Base-by-base conservation (phyloP, 2,329 filamentous ascomycete genomes). In the Emericellopsis cladophorae region DNA sequence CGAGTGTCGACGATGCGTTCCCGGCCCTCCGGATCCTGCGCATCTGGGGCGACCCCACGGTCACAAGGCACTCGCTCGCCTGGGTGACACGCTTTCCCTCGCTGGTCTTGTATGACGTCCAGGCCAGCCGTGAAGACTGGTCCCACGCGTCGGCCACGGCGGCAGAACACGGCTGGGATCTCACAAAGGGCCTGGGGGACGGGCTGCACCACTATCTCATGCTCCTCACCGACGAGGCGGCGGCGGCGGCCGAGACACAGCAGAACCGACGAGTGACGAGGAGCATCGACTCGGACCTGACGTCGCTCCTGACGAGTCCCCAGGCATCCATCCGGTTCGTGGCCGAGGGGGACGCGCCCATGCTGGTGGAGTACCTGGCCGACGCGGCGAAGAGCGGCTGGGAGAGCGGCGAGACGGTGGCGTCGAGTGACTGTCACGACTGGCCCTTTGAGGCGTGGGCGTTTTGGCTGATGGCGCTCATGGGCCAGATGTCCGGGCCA, bases 11-110 rank as follows among this genome's bases (percentile, higher is more conserved):
- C 1, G 49, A 58, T 8, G 58, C 67, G 0, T 74, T 75, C 31
- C 68, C 68, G 0, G 36, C 62, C 4, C 57, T 74, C 34, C 59
- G 69, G 5, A 52, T 73, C 14, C 49, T 74, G 34, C 59, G 62
- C 23, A 60, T 74, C 12, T 64, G 63, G 62, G 62, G 66, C 1
- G 53, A 62, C 26, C 48, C 60, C 18, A 54, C 59, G 4, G 58
- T 60, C 1, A 66, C 67, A 0, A 48, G 54, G 6, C 47, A 55
- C 6, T 68, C 65, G 1, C 51, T 74, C 5, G 53, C 51, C 5
- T 66, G 62, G 49, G 50, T 67, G 4, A 50, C 58, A 9, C 51
- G 49, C 4, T 68, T 74, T 36, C 68, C 68, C 1, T 56, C 60
- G 2, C 53, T 75, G 24, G 58, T 55, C 1, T 40, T 72, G 4